Evolutionary conservation across 2,329 filamentous ascomycete species (phyloP).

Genomic region (Helotiales sp.): DNA sequence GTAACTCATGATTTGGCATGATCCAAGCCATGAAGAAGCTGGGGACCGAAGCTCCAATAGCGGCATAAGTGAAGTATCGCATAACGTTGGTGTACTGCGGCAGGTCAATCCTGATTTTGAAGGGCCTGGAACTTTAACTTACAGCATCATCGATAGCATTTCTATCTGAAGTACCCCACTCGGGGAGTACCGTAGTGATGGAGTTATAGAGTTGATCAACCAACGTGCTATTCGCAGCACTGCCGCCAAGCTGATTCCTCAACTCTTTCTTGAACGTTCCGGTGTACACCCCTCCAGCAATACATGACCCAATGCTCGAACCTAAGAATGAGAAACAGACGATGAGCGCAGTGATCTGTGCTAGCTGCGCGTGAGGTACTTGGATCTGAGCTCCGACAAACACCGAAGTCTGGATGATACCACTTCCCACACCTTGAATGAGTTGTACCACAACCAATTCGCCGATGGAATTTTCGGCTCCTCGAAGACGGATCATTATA

Average conservation of each 20-base stretch:
- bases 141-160: conserved; percentile 43
- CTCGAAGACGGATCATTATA: conserved; percentile 50
- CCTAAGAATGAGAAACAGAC: conserved; percentile 45
- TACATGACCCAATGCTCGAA: conserved; percentile 39
- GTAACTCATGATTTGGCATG: conserved; percentile 16
- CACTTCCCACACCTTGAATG: conserved; percentile 48
- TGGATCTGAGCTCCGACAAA: conserved; percentile 47
- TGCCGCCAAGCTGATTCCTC: conserved; percentile 37
- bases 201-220: conserved; percentile 45
- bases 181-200: conserved; percentile 43
- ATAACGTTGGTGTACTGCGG: conserved; percentile 16
- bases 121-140: conserved; percentile 15
- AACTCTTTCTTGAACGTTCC: conserved; percentile 42
- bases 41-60: conserved; percentile 6
- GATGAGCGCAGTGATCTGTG: conserved; percentile 48
- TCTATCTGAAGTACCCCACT: conserved; percentile 42
- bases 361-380: conserved; percentile 46
- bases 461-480: conserved; percentile 39
- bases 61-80: conserved; percentile 19
- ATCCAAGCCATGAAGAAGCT: conserved; percentile 17
- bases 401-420: conserved; percentile 44
- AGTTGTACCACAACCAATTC: conserved; percentile 50
- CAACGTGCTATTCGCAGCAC: conserved; percentile 28
- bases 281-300: conserved; percentile 52
- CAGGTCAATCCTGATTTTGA: neutral